Percentiles rank a stretch among this genome's conserved stretches.
Conservation (phyloP, 164 flowering plant species). For the Pachysandra terminalis region DNA sequence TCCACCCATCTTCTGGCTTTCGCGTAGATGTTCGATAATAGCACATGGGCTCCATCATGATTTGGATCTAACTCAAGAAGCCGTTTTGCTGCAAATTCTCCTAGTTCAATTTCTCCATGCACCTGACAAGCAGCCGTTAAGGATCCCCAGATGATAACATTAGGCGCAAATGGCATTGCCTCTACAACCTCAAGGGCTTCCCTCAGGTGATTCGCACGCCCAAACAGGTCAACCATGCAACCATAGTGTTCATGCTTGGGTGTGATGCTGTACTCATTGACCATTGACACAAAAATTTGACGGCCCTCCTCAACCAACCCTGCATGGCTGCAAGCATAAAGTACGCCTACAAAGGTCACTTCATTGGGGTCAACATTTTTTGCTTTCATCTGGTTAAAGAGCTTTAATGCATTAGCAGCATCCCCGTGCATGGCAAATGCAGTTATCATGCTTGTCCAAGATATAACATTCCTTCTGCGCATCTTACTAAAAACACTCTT, state of each 20-base stretch:
- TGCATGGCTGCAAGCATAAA: constrained; percentile 1
- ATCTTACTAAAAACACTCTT: constrained; percentile 6
- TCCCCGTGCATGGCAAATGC: constrained; percentile 17
- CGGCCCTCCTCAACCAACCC: constrained; percentile 25
- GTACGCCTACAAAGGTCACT: constrained; percentile 12
- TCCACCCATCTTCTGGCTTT: constrained; percentile 17
- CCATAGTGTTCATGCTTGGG: constrained; percentile 8
- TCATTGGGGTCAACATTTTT: constrained; percentile 9
- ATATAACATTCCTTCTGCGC: constrained; percentile 8
- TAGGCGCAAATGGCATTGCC: constrained; percentile 23
- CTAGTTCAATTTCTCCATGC: constrained; percentile 22
- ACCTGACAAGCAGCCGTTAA: constrained; percentile 17
- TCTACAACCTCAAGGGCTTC: constrained; percentile 11
- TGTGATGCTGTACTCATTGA: constrained; percentile 6
- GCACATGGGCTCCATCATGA: constrained; percentile 23
- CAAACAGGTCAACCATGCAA: constrained; percentile 17
- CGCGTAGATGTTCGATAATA: constrained; percentile 26
- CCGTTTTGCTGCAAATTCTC: constrained; percentile 10
- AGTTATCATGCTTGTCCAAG: constrained; percentile 17
- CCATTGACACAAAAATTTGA: constrained; percentile 12
- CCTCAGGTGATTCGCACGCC: constrained; percentile 15
- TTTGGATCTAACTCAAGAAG: constrained; percentile 18
- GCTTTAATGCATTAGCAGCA: constrained; percentile 9
- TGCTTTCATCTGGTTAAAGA: constrained; percentile 9
- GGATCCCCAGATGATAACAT: constrained; percentile 21